Percentiles rank a stretch among this genome's conserved stretches.
These are phyloP conservation scores for Ophiostoma fasciatum DNA, from an alignment of 2,329 filamentous ascomycete genomes.

Conservation along the genomic window DNA sequence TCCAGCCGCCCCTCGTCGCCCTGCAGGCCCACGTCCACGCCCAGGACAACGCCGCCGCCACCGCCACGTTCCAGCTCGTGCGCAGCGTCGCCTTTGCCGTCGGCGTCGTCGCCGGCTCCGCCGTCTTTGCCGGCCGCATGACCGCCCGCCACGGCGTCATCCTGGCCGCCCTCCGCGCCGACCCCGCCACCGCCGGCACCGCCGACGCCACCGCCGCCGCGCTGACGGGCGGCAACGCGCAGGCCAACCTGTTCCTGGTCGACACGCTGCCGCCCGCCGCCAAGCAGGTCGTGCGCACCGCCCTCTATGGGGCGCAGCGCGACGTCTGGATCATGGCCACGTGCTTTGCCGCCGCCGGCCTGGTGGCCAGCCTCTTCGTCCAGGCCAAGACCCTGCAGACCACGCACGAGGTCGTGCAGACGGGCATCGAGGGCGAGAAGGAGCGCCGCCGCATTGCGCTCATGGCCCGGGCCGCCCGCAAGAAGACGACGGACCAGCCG, in stretches of 20 bases:
- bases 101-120: slow-evolving; percentile 10
- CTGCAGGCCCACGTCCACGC: slow-evolving; percentile 44
- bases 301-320: slow-evolving; percentile 33
- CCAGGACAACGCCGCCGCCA: slow-evolving; percentile 43
- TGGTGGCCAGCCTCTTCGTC: slow-evolving; percentile 33
- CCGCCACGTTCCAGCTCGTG: slow-evolving; percentile 40
- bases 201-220: not conserved
- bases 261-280: slow-evolving; percentile 25
- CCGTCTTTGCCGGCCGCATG: slow-evolving; percentile 12
- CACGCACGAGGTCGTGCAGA: slow-evolving; percentile 42
- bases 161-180: slow-evolving; percentile 4
- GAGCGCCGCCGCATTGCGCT: slow-evolving; percentile 11
- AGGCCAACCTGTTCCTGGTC: slow-evolving; percentile 28
- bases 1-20: slow-evolving; percentile 44
- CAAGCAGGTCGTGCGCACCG: slow-evolving; percentile 28
- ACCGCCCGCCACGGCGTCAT: slow-evolving; percentile 4
- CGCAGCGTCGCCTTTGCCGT: slow-evolving; percentile 26
- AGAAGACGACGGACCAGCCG: not conserved
- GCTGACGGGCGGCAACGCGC: slow-evolving; percentile 8
- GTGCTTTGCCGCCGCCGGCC: slow-evolving; percentile 30
- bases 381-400: slow-evolving; percentile 33
- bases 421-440: slow-evolving; percentile 26
- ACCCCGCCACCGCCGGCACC: not conserved
- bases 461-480: slow-evolving; percentile 1
- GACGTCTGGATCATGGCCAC: slow-evolving; percentile 44